These are phyloP conservation scores for Zymoseptoria ardabiliae DNA, from an alignment of 2,329 filamentous ascomycete genomes.

Conservation along the genomic window DNA sequence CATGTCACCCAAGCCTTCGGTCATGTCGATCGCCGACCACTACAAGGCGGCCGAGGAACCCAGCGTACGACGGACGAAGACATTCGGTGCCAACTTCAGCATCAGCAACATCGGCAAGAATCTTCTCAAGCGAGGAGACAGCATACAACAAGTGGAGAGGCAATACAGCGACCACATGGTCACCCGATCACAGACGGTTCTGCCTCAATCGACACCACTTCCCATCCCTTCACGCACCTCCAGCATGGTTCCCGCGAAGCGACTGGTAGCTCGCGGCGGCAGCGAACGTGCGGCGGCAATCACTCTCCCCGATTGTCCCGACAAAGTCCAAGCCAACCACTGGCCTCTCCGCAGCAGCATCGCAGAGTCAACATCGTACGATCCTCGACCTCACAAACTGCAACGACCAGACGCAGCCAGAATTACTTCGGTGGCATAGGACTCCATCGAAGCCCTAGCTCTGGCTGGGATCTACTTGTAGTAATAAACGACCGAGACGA, in stretches of 20 bases:
- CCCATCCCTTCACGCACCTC: slow-evolving; percentile 10
- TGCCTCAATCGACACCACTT: neutral
- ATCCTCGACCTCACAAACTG: neutral
- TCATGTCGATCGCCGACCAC: neutral
- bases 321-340: slow-evolving; percentile 5
- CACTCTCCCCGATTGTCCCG: slow-evolving; percentile 26
- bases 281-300: slow-evolving; percentile 28
- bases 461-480: neutral
- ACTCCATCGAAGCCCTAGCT: neutral
- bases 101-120: slow-evolving; percentile 15
- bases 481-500: neutral
- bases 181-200: neutral
- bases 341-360: neutral
- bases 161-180: neutral
- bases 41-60: neutral
- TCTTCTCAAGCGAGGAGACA: slow-evolving; percentile 1
- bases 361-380: neutral
- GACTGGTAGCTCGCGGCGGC: slow-evolving; percentile 26
- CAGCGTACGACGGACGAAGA: slow-evolving; percentile 10
- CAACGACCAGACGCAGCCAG: neutral
- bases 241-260: slow-evolving; percentile 16
- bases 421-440: neutral
- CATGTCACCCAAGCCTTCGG: neutral
- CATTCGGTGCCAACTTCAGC: slow-evolving; percentile 18
- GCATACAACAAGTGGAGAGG: slow-evolving; percentile 9